Base-by-base conservation (phyloP, 2,329 filamentous ascomycete species). In the Taxawa tesnikishii region DNA sequence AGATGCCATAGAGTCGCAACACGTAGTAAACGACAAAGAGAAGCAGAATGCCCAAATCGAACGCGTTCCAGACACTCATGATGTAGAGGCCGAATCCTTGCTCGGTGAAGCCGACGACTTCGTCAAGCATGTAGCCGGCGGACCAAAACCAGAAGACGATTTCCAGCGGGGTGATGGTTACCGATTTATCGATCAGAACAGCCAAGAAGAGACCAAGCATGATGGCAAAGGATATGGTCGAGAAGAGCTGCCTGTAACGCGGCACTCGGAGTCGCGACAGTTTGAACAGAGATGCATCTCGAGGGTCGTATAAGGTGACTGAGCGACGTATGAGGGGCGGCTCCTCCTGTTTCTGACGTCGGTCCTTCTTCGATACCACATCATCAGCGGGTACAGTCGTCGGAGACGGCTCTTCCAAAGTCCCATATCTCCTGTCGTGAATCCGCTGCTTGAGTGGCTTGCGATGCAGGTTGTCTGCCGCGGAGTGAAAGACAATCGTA, bases 101-200 rank as follows among this genome's bases (percentile, higher is more conserved):
- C 55, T 96, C 88, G 43, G 87, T 94, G 65, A 94, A 94, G 8
- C 87, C 87, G 12, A 94, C 85, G 14, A 96, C 71, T 57, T 94
- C 88, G 48, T 94, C 88, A 18, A 94, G 73, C 84, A 94, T 93
- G 56, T 92, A 94, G 1, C 88, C 88, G 15, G 84, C 83, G 50
- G 84, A 93, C 87, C 88, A 96, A 55, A 94, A 83, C 88, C 88
- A 96, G 58, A 96, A 94, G 9, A 94, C 55, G 11, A 94, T 64
- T 54, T 96, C 88, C 7, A 94, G 62, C 0, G 73, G 72, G 1
- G 84, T 93, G 47, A 96, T 94, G 32, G 77, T 70, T 33, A 78
- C 69, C 3, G 83, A 88, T 37, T 83, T 73, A 49, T 82, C 65
- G 8, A 72, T 63, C 3, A 94, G 68, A 7, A 96, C 85, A 7